A percentile compares a stretch with the other conserved stretches of the same genome.
These are phyloP conservation scores for Datura wrightii DNA, from an alignment of 257 asterid species.

Conservation along the genomic window DNA sequence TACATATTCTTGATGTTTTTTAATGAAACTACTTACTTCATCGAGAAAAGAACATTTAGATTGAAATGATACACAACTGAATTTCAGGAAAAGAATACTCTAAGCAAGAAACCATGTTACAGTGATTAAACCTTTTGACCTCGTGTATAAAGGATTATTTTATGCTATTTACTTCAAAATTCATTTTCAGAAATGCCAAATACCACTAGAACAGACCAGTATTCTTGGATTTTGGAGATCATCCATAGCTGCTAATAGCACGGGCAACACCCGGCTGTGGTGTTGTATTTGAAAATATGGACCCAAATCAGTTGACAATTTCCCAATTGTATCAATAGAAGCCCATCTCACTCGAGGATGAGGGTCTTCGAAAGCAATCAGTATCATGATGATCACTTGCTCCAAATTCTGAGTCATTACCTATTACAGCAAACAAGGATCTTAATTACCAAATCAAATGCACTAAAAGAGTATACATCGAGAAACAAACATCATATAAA, in stretches of 20 bases:
- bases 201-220: constrained; percentile 50
- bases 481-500: neutral
- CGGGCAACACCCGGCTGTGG: constrained; percentile 64
- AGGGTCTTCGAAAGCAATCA: neutral
- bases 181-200: neutral
- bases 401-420: neutral
- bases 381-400: neutral
- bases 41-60: neutral
- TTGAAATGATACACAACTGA: neutral
- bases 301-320: constrained; percentile 69
- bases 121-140: neutral
- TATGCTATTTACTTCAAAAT: neutral
- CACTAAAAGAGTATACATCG: neutral
- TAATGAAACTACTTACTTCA: neutral
- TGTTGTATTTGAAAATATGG: constrained; percentile 73
- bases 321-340: constrained; percentile 70
- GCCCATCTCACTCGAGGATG: constrained; percentile 33
- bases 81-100: neutral
- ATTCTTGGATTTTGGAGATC: constrained; percentile 72
- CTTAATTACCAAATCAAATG: constrained; percentile 4
- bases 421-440: neutral
- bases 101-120: neutral
- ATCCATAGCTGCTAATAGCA: constrained; percentile 68
- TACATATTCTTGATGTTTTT: neutral
- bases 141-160: neutral